Evolutionary conservation across 371 early-diverging fungal genomes (phyloP).

Genomic region (Mortierella polycephala): DNA sequence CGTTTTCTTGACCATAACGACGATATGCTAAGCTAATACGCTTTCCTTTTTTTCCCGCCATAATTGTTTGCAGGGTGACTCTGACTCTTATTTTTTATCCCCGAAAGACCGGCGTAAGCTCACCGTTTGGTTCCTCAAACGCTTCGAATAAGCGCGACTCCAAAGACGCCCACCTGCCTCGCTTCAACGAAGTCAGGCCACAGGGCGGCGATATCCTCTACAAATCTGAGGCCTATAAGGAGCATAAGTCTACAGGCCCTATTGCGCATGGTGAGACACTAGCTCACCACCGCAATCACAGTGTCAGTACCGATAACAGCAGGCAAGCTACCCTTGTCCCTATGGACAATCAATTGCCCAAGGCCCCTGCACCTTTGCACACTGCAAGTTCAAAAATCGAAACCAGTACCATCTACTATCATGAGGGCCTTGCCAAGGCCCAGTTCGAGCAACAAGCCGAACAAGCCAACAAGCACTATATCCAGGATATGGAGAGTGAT

Average conservation of each 20-base stretch:
- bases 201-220: conserved; percentile 2
- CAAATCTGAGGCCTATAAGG: not conserved
- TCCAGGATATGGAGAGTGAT: not conserved
- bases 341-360: not conserved
- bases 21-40: too few relatives aligned
- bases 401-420: conserved; percentile 30
- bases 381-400: not conserved
- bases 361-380: too few relatives aligned
- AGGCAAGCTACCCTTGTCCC: not conserved
- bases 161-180: conserved; percentile 12
- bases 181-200: conserved; percentile 16
- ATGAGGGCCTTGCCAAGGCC: conserved; percentile 29
- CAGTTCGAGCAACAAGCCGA: conserved; percentile 1
- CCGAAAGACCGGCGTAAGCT: conserved; percentile 20
- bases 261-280: not conserved
- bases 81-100: conserved; percentile 38
- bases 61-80: conserved; percentile 16
- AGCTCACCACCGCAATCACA: not conserved
- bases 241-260: not conserved
- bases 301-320: conserved; percentile 1
- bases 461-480: conserved; percentile 7
- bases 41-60: not conserved
- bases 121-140: conserved; percentile 18
- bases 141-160: not conserved
- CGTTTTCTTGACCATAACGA: too few relatives aligned